A percentile compares a stretch with the other conserved stretches of the same genome.
Conservation (phyloP, 768 basidiomycete genomes). For the Auriscalpium vulgare region DNA sequence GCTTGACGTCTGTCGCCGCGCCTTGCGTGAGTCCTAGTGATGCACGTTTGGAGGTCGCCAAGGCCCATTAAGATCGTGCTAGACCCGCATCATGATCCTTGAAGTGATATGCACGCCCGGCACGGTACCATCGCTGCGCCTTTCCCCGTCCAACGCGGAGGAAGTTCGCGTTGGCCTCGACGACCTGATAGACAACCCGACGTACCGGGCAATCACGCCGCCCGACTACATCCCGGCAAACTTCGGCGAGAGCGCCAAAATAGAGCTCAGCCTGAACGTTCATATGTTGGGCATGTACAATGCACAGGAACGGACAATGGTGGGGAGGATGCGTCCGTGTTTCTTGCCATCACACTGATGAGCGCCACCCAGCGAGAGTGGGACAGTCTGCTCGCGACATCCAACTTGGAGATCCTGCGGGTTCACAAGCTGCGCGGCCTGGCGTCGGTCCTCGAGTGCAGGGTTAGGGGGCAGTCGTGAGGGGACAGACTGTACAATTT, state of each 20-base stretch:
- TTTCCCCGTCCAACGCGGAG: background rate
- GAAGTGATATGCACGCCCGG: conserved; percentile 1
- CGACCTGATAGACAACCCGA: background rate
- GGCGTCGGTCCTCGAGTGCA: conserved; percentile 1
- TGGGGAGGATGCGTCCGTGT: background rate
- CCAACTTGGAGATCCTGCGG: background rate
- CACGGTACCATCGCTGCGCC: background rate
- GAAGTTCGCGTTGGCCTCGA: background rate
- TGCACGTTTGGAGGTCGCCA: background rate
- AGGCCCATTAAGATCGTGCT: background rate
- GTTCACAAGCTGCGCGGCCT: background rate
- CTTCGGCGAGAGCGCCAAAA: conserved; percentile 5
- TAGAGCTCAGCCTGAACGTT: conserved; percentile 1
- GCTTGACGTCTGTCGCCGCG: background rate
- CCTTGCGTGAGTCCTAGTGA: background rate
- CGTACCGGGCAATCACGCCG: background rate
- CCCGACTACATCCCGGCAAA: conserved; percentile 4
- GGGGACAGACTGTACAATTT: too few relatives aligned
- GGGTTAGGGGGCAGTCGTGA: too few relatives aligned
- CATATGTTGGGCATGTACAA: conserved; percentile 10
- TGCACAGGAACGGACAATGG: conserved; percentile 7
- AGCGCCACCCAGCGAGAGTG: background rate
- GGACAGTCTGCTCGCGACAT: background rate
- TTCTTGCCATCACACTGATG: background rate
- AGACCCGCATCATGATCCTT: background rate